A percentile compares a stretch with the other conserved stretches of the same genome.
Conservation (phyloP, 2,329 filamentous ascomycete genomes). For the Lasiodiplodia sp. region DNA sequence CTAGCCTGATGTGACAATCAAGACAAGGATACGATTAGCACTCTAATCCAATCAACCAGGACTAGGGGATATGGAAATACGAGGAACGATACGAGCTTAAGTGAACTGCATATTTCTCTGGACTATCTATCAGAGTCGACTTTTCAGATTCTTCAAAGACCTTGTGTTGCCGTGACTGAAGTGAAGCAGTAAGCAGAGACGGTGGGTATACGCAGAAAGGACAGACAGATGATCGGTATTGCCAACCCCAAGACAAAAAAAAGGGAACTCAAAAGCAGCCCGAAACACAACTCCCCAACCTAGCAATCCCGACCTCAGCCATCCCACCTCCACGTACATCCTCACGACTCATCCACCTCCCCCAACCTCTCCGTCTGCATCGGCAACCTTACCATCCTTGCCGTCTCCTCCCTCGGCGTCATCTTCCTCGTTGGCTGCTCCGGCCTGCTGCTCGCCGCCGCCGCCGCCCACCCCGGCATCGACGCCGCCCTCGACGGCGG, state of each 20-base stretch:
- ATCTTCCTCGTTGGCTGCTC: neutral
- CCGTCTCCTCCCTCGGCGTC: constrained; percentile 11
- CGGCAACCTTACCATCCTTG: neutral
- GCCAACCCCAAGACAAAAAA: neutral
- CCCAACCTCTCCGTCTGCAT: constrained; percentile 2
- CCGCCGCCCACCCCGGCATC: neutral
- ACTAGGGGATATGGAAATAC: neutral
- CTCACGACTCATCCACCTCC: constrained; percentile 1
- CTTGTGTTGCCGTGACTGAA: neutral
- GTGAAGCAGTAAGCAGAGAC: neutral
- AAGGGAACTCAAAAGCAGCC: no score
- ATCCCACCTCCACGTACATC: neutral
- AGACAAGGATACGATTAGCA: neutral
- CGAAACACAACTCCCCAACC: neutral
- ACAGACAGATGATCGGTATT: constrained; percentile 2
- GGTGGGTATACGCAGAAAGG: constrained; percentile 19
- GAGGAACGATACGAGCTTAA: neutral
- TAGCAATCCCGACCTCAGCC: neutral
- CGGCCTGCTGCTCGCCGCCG: neutral
- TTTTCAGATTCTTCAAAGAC: neutral
- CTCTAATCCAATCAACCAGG: neutral
- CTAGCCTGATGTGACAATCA: neutral
- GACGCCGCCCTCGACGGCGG: neutral
- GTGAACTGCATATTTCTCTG: neutral
- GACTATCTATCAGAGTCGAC: neutral